Conservation (phyloP, 1,284 basidiomycete species). For the Cutaneotrichosporon sp. region DNA sequence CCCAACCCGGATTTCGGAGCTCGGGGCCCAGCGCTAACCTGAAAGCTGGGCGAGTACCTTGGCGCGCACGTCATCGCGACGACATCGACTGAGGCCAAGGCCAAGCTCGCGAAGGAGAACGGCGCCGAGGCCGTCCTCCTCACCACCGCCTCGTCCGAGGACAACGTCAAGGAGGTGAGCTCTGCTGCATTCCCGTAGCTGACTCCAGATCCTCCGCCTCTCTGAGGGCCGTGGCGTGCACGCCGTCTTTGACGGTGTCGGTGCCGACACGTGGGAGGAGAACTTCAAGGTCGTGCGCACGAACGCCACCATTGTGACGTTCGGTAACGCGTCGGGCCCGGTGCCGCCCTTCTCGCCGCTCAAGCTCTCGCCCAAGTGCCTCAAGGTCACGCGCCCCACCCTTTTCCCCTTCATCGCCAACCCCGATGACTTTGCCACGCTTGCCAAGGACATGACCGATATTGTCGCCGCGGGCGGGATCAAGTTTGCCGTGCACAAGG, state of each 20-base stretch:
- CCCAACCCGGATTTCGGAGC: conserved; percentile 42
- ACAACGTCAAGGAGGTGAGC: conserved; percentile 51
- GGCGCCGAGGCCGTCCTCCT: conserved; percentile 87
- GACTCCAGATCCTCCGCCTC: conserved; percentile 72
- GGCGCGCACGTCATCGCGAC: conserved; percentile 93
- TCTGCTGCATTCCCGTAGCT: conserved; percentile 31
- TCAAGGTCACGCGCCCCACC: conserved; percentile 72
- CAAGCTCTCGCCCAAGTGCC: conserved; percentile 76
- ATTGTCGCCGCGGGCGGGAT: conserved; percentile 64
- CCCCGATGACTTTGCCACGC: conserved; percentile 67
- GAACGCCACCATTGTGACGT: conserved; percentile 73
- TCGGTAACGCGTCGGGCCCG: conserved; percentile 74
- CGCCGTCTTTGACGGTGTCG: conserved; percentile 87
- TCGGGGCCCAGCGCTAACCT: neutral
- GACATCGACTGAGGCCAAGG: conserved; percentile 80
- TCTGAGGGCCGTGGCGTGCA: conserved; percentile 76
- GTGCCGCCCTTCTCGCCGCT: conserved; percentile 64
- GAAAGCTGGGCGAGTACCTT: conserved; percentile 52
- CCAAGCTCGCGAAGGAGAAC: conserved; percentile 70
- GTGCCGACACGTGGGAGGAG: conserved; percentile 84
- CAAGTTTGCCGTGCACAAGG: conserved; percentile 69
- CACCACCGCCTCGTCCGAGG: conserved; percentile 61
- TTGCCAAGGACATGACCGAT: conserved; percentile 67
- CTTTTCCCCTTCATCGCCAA: conserved; percentile 64
- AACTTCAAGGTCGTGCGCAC: conserved; percentile 76